Percentiles rank a stretch among this genome's conserved stretches.
Conservation (phyloP, 257 asterid species). For the Lycium ferocissimum region DNA sequence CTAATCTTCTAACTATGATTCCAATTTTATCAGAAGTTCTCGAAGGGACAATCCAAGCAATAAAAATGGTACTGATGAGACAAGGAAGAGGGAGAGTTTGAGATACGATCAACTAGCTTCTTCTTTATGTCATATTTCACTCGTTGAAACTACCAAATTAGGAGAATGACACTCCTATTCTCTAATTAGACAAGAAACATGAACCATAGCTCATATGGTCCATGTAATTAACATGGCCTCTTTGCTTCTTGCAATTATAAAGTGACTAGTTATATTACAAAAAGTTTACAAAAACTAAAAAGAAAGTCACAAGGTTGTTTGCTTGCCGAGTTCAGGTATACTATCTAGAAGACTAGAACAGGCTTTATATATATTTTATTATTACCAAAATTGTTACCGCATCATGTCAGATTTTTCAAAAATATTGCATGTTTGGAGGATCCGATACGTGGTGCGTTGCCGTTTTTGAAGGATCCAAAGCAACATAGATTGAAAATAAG, state of each 20-base stretch:
- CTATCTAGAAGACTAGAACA: background rate
- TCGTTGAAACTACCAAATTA: no score
- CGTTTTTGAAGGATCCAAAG: background rate
- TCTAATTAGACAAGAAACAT: no score
- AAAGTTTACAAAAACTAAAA: no score
- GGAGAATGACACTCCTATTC: no score
- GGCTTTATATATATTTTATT: no score
- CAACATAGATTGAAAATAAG: background rate
- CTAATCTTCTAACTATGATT: no score
- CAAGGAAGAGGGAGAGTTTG: no score
- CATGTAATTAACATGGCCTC: background rate
- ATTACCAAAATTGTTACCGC: no score
- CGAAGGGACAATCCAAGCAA: no score
- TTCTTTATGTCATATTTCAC: background rate
- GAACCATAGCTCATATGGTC: background rate
- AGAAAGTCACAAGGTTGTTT: background rate
- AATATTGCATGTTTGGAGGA: background rate
- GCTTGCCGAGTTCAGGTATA: background rate
- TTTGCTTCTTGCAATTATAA: background rate
- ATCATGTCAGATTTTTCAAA: background rate
- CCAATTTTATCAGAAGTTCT: no score
- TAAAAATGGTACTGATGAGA: no score
- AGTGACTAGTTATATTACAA: background rate
- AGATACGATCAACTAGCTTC: no score
- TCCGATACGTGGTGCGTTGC: background rate